Base-by-base conservation (phyloP, 257 asterid genomes). In the Gentiana dahurica region DNA sequence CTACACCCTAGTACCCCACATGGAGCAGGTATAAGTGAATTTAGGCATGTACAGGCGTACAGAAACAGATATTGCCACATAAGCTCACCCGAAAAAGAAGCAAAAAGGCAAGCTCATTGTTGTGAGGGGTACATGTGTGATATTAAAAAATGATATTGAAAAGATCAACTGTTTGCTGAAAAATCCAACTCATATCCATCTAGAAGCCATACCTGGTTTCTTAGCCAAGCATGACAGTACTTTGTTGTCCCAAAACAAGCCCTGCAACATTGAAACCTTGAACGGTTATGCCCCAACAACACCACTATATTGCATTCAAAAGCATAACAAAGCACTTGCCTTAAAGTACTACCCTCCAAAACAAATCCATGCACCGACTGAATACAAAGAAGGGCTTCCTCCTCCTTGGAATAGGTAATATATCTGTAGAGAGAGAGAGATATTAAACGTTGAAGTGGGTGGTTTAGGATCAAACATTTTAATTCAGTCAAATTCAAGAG, bases 231-330 rank as follows among this genome's bases (percentile, higher is more conserved):
- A 76, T 84, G 96, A 60, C 96, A 87, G 69, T 84, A 87, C 76
- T 87, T 87, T 41, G 96, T 87, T 59, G 96, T 87, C 61, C 96
- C 96, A 70, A 81, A 87, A 68, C 94, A 87, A 4, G 95, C 96
- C 93, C 98, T 91, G 84, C 69, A 73, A 58, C 47, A 76, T 57
- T 49, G 38, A 45, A 24, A 65, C 44, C 10, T 15, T 33, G 50
- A 44, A 51, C 15, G 57, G 53, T 58, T 65, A 63, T 48, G 38
- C 55, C 13, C 50, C 50, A 61, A 3, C 41, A 60, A 24, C 63
- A 64, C 36, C 33, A 15, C 5, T 5, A 53, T 7, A 45, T 34
- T 12, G 38, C 12, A 39, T n/a, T 38, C 51, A 44, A 8, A 36
- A 13, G 50, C 51, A 49, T 37, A 59, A 49, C 47, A 60, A 60